phyloP scores from a whole-genome alignment of 2,329 filamentous ascomycete species.

The Colletotrichum godetiae region DNA sequence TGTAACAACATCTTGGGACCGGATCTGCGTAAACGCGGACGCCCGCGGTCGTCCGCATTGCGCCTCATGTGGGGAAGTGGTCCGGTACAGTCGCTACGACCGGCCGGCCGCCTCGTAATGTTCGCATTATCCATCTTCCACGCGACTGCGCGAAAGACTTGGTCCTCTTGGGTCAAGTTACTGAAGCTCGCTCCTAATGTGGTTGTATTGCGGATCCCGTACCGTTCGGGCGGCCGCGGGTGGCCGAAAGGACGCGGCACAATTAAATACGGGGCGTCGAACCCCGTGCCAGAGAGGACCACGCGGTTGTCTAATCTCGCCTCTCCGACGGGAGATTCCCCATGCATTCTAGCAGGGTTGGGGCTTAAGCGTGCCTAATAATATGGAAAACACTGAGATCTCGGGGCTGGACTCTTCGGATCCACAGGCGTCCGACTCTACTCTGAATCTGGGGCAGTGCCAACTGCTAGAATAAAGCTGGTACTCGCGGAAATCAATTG shows the following conservation, averaged over 20 bases:
- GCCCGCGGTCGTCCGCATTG: slow-evolving; percentile 8
- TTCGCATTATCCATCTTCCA: background rate
- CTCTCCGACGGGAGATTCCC: background rate
- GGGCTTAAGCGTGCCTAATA: background rate
- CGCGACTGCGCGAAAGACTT: background rate
- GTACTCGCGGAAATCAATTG: too few species aligned
- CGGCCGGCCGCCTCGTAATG: background rate
- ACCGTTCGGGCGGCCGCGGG: slow-evolving; percentile 21
- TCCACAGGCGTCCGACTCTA: too few species aligned
- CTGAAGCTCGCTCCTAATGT: background rate
- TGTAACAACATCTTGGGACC: background rate
- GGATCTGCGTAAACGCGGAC: background rate
- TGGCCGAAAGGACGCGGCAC: background rate
- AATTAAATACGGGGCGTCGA: background rate
- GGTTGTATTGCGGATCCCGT: background rate
- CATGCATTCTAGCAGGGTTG: background rate
- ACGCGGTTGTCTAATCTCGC: background rate
- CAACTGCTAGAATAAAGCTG: too few species aligned
- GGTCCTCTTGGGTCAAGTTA: too few species aligned
- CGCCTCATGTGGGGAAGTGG: background rate
- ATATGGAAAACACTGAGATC: background rate
- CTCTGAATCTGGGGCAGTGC: too few species aligned
- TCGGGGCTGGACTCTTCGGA: too few species aligned
- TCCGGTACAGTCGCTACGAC: background rate
- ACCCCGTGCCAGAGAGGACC: background rate